These are phyloP conservation scores for Podaxis mareebaensis DNA, from an alignment of 768 basidiomycete genomes.

Conservation along the genomic window DNA sequence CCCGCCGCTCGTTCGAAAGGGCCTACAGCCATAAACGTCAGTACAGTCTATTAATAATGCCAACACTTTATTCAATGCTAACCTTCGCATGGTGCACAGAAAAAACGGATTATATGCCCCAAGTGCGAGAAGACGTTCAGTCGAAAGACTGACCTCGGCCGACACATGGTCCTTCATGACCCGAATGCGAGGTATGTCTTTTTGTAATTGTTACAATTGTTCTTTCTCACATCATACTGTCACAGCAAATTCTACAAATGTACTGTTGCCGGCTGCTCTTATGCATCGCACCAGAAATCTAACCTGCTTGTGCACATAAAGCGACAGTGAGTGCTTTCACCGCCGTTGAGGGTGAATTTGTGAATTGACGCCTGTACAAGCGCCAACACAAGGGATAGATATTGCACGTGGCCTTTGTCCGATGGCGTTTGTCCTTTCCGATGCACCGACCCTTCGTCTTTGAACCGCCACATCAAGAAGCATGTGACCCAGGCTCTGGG, in stretches of 20 bases:
- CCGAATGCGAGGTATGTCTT: neutral
- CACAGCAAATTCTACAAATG: neutral
- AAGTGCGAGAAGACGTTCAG: neutral
- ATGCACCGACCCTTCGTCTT: constrained; percentile 4
- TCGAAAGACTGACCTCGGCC: neutral
- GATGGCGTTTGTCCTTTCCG: neutral
- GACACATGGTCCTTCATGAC: neutral
- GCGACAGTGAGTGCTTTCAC: neutral
- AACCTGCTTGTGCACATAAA: neutral
- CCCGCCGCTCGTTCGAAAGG: too few relatives aligned
- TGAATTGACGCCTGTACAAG: neutral
- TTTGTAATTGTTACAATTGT: neutral
- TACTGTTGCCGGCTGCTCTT: neutral
- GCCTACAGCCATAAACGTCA: too few relatives aligned
- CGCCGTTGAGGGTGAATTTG: neutral
- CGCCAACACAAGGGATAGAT: neutral
- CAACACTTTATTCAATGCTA: neutral
- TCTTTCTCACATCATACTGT: neutral
- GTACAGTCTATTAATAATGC: too few relatives aligned
- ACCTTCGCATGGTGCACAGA: neutral
- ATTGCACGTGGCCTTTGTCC: neutral
- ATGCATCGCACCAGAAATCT: neutral
- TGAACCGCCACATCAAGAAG: constrained; percentile 1
- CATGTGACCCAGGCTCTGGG: neutral
- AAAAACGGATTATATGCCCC: neutral